Evolutionary conservation across 2,329 filamentous ascomycete genomes (phyloP).

Genomic region (Pleoardoris graminearum): DNA sequence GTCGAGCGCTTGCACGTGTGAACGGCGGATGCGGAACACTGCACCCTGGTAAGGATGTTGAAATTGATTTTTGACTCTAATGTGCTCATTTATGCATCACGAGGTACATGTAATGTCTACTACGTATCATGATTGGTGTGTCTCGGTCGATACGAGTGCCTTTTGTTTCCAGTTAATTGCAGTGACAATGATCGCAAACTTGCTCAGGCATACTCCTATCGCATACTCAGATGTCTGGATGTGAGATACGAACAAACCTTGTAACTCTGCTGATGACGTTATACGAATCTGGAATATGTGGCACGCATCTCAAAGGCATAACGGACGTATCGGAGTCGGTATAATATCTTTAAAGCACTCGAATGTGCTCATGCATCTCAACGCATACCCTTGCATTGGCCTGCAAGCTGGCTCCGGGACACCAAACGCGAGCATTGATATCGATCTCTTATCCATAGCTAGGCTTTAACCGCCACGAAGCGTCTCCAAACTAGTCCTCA

Average conservation of each 20-base stretch:
- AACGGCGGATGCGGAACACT: not conserved
- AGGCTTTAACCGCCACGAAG: too few relatives aligned
- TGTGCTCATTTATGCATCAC: not conserved
- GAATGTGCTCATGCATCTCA: slow-evolving; percentile 1
- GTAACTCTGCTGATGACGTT: not conserved
- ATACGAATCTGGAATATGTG: not conserved
- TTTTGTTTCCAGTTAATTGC: not conserved
- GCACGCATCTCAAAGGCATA: not conserved
- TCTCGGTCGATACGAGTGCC: too few relatives aligned
- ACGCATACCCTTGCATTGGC: not conserved
- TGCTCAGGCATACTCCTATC: not conserved
- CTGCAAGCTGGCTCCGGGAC: too few relatives aligned
- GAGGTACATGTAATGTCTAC: too few relatives aligned
- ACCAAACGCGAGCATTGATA: too few relatives aligned
- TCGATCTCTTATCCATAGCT: too few relatives aligned
- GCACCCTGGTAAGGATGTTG: not conserved
- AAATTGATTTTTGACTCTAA: slow-evolving; percentile 4
- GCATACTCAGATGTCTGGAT: not conserved
- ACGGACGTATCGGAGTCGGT: too few relatives aligned
- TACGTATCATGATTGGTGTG: not conserved
- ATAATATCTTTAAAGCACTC: not conserved
- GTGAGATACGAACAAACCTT: not conserved
- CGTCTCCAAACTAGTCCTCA: not conserved
- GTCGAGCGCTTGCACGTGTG: not conserved
- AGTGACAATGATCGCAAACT: not conserved